These are phyloP conservation scores for Miscanthus sacchariflorus DNA, from an alignment of 202 grass and related monocot genomes.

Conservation along the genomic window DNA sequence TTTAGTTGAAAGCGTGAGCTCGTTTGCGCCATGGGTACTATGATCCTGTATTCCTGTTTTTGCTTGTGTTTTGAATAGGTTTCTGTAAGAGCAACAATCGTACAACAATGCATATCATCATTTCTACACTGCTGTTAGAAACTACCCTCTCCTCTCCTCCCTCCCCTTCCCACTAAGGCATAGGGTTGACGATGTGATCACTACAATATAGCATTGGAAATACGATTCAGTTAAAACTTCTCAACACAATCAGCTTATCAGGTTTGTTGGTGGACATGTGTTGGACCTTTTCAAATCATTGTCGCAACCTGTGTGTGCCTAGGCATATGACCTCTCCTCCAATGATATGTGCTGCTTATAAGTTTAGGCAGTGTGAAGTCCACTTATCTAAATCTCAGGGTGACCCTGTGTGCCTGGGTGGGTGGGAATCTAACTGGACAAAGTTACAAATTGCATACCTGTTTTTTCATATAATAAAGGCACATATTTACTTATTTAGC, in stretches of 20 bases:
- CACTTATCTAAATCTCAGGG: not conserved
- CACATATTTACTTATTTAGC: constrained; percentile 3
- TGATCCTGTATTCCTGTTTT: not conserved
- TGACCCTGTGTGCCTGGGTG: not conserved
- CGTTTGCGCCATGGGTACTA: not conserved
- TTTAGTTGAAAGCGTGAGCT: not conserved
- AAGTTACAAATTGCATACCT: not conserved
- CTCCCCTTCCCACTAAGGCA: not conserved
- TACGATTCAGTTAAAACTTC: not conserved
- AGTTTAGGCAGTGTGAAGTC: not conserved
- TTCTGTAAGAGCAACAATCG: not conserved
- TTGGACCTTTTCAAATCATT: not conserved
- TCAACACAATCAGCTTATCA: not conserved
- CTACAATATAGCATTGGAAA: not conserved
- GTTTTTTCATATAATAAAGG: not conserved
- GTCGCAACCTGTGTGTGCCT: not conserved
- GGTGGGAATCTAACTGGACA: not conserved
- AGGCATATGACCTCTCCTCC: not conserved
- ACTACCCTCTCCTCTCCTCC: not conserved
- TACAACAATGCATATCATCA: not conserved
- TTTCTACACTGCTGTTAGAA: not conserved
- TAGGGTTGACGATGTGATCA: not conserved
- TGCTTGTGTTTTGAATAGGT: not conserved
- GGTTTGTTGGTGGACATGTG: not conserved
- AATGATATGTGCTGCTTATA: not conserved